Base-by-base conservation (phyloP, 345 rosid species). In the Boechera stricta region DNA sequence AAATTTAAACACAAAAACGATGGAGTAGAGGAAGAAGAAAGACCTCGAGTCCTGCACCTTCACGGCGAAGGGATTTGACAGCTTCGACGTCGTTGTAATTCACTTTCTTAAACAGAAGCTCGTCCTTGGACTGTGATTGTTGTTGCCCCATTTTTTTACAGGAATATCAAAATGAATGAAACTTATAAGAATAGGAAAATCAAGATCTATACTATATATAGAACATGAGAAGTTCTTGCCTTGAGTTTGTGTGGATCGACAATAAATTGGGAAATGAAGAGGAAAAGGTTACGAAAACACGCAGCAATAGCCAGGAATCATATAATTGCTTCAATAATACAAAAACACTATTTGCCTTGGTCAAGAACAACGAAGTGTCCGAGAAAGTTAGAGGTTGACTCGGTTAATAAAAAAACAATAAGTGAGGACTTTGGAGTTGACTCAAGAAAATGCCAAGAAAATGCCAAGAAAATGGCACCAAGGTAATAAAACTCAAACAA, bases 31-130 rank as follows among this genome's bases (percentile, higher is more conserved):
- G 58, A 72, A 45, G 33, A 64, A 64, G 35, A 31, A 51, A 18
- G 38, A 93, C 95, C 97, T 90, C 92, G 26, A 93, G 92, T 63
- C 90, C 80, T 2, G 98, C 98, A 67, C 96, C 97, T 3, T 91
- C 89, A 48, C 82, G 67, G 78, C 53, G 4, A 59, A 94, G 97
- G 42, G 82, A 38, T 84, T 89, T 91, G 85, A 91, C 90, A 36
- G 86, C 93, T 80, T 90, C 89, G 7, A 56, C 18, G 62, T 90
- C 76, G 29, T 87, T 90, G 53, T 81, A 64, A 79, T 58, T 86
- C 77, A 88, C 96, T 82, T 87, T 86, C 72, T 91, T 88, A 68
- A 80, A 85, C 66, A 93, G 78, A 67, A 86, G 74, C 73, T 91
- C 94, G 13, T 79, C 94, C 70, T 90, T 86, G 8, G 92, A 85